Evolutionary conservation across 805 yeast genomes (phyloP).

Genomic region (Zygoascus flipseniorum): DNA sequence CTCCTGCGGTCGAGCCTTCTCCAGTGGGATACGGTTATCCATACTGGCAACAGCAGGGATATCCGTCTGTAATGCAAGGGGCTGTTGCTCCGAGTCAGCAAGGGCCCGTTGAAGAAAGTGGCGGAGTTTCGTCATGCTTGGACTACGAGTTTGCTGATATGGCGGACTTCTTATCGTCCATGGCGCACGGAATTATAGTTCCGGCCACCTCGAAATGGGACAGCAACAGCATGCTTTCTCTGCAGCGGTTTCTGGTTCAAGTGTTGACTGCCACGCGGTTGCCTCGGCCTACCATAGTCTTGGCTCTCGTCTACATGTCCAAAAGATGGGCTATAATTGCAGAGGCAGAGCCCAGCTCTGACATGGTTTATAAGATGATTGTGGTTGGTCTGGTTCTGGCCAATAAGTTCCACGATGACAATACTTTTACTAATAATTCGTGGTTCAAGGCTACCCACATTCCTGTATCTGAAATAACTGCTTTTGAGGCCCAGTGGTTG

Average conservation of each 20-base stretch:
- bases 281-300: slow-evolving; percentile 71
- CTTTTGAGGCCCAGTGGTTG: slow-evolving; percentile 66
- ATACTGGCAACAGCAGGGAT: slow-evolving; percentile 6
- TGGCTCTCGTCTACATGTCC: slow-evolving; percentile 72
- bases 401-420: slow-evolving; percentile 92
- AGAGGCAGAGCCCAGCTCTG: slow-evolving; percentile 24
- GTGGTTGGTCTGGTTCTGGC: slow-evolving; percentile 72
- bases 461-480: slow-evolving; percentile 49
- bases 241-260: slow-evolving; percentile 42
- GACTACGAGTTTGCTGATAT: slow-evolving; percentile 74
- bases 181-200: slow-evolving; percentile 48
- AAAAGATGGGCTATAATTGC: slow-evolving; percentile 37
- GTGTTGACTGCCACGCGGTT: slow-evolving; percentile 82
- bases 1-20: slow-evolving; percentile 1
- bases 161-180: slow-evolving; percentile 73
- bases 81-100: slow-evolving; percentile 3
- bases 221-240: slow-evolving; percentile 31
- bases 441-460: slow-evolving; percentile 97
- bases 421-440: slow-evolving; percentile 88
- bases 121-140: slow-evolving; percentile 70
- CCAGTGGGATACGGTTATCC: not conserved
- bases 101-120: slow-evolving; percentile 28
- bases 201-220: slow-evolving; percentile 31
- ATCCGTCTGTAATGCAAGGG: slow-evolving; percentile 1
- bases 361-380: slow-evolving; percentile 40